phyloP scores from a whole-genome alignment of 345 rosid species.

The Eucalyptus albens region DNA sequence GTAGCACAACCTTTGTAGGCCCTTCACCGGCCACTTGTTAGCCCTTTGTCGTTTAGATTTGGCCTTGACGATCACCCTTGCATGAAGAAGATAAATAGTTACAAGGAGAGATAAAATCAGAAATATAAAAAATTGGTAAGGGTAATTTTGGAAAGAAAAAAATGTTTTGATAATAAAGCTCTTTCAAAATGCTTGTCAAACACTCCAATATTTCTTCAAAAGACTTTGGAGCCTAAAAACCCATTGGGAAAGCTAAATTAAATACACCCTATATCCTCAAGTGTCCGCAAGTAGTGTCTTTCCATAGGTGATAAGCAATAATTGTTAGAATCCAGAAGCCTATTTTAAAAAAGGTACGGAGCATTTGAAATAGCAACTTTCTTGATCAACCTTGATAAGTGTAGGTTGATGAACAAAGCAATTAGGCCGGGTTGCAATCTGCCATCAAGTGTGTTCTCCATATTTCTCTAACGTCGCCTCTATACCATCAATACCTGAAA shows the following conservation, averaged over 20 bases:
- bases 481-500: neutral
- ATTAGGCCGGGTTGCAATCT: neutral
- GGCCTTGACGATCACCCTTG: no score
- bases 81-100: no score
- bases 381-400: neutral
- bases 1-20: no score
- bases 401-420: neutral
- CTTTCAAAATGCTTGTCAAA: no score
- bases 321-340: neutral
- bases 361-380: neutral
- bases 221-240: accelerated
- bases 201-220: no score
- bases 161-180: no score
- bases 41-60: no score
- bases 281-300: neutral
- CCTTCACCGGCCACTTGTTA: accelerated
- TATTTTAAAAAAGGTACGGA: neutral
- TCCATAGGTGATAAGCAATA: neutral
- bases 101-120: no score
- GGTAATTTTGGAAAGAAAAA: no score
- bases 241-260: no score
- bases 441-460: neutral
- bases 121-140: no score
- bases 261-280: no score
- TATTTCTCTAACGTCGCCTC: neutral